A percentile compares a stretch with the other conserved stretches of the same genome.
phyloP scores from a whole-genome alignment of 164 flowering plant species.

The Dillenia suffruticosa region DNA sequence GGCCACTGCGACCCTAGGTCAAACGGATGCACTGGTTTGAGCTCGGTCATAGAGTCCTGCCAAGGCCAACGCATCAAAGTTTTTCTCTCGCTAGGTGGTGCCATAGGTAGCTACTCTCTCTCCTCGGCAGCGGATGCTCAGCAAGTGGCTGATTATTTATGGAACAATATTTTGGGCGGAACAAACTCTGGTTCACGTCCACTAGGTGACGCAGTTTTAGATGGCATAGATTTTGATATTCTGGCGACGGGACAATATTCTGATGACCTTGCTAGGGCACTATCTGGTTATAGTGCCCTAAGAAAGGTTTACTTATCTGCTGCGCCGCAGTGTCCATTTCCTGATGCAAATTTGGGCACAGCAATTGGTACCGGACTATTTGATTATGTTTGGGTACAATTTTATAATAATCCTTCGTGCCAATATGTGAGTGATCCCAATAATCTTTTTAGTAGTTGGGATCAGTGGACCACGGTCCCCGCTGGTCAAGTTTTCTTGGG shows the following conservation, averaged over 20 bases:
- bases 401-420: constrained; percentile 19
- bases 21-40: constrained; percentile 5
- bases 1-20: constrained; percentile 14
- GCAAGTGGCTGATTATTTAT: constrained; percentile 17
- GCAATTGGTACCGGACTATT: constrained; percentile 27
- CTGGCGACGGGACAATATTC: constrained; percentile 7
- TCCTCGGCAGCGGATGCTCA: constrained; percentile 21
- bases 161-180: constrained; percentile 33
- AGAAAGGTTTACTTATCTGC: constrained; percentile 22
- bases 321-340: constrained; percentile 27
- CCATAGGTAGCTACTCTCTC: constrained; percentile 13
- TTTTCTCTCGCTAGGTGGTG: constrained; percentile 28
- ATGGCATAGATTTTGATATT: constrained; percentile 28
- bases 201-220: constrained; percentile 20
- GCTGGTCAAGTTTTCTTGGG: constrained; percentile 20
- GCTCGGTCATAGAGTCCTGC: constrained; percentile 10
- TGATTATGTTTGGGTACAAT: constrained; percentile 36
- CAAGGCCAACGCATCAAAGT: constrained; percentile 14
- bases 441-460: constrained; percentile 11
- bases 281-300: constrained; percentile 2
- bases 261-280: constrained; percentile 18
- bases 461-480: constrained; percentile 13
- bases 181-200: constrained; percentile 12
- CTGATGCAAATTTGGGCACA: constrained; percentile 9
- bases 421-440: not conserved